Evolutionary conservation across 2,329 filamentous ascomycete species (phyloP).

Genomic region (Xylariaceae sp.): DNA sequence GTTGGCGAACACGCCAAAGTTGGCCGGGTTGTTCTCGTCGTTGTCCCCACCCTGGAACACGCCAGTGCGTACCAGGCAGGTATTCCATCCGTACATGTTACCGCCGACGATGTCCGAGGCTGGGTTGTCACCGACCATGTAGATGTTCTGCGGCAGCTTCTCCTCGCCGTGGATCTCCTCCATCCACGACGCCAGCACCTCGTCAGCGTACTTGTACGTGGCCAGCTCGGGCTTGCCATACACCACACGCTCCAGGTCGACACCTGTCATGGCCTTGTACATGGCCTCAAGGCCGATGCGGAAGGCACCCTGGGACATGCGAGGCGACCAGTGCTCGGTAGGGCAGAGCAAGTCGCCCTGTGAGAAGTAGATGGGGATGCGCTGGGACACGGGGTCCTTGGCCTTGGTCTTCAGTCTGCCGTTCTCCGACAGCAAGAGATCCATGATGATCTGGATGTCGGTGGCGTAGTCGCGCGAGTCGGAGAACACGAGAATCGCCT

Average conservation of each 20-base stretch:
- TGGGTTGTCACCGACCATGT: constrained; percentile 74
- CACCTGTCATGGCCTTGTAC: constrained; percentile 64
- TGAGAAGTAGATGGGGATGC: constrained; percentile 66
- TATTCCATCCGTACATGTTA: constrained; percentile 81
- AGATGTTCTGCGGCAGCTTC: constrained; percentile 61
- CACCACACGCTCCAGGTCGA: constrained; percentile 67
- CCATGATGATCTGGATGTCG: constrained; percentile 72
- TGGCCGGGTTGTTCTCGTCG: constrained; percentile 70
- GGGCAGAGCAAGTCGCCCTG: constrained; percentile 50
- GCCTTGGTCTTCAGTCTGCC: constrained; percentile 60
- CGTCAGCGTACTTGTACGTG: constrained; percentile 75
- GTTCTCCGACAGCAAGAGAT: constrained; percentile 63
- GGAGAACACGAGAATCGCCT: constrained; percentile 70
- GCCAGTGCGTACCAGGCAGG: constrained; percentile 70
- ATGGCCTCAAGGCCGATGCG: constrained; percentile 68
- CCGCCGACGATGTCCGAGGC: constrained; percentile 69
- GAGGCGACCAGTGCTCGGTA: constrained; percentile 58
- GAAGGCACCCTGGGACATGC: constrained; percentile 72
- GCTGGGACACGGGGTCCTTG: constrained; percentile 58
- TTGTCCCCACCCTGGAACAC: constrained; percentile 74
- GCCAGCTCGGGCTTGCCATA: constrained; percentile 71
- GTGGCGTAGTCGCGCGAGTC: constrained; percentile 70
- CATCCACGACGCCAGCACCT: constrained; percentile 70
- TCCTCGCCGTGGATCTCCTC: constrained; percentile 69
- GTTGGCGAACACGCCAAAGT: constrained; percentile 69